A percentile compares a stretch with the other conserved stretches of the same genome.
These are phyloP conservation scores for Russula foetens DNA, from an alignment of 768 basidiomycete species.

Conservation along the genomic window DNA sequence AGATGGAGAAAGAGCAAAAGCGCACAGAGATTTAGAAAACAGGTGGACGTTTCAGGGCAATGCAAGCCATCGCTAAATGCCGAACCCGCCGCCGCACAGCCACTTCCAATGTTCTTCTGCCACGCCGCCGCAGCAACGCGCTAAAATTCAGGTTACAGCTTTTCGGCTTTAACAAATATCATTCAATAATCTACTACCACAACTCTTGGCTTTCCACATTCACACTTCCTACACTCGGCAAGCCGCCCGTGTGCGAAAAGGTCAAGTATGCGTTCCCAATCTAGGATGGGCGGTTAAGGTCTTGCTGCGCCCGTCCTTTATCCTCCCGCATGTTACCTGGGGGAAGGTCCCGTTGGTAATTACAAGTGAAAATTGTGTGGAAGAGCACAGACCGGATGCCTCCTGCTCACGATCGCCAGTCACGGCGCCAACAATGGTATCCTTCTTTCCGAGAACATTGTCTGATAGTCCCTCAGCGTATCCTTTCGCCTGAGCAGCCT, in stretches of 20 bases:
- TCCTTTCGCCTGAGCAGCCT: slow-evolving; percentile 40
- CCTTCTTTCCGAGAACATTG: slow-evolving; percentile 41
- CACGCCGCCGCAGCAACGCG: too few relatives aligned
- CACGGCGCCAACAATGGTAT: slow-evolving; percentile 45
- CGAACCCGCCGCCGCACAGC: too few relatives aligned
- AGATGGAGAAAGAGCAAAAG: not conserved
- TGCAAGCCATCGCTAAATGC: too few relatives aligned
- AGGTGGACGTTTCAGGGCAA: too few relatives aligned
- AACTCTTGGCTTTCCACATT: not conserved
- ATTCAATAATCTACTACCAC: too few relatives aligned
- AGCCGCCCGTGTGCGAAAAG: too few relatives aligned
- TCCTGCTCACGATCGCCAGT: slow-evolving; percentile 50
- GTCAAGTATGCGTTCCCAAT: not conserved
- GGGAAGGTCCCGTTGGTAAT: not conserved
- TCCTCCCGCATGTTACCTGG: slow-evolving; percentile 46
- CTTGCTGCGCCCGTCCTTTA: slow-evolving; percentile 48
- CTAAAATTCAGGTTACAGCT: too few relatives aligned
- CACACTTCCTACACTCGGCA: not conserved
- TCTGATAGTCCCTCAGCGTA: slow-evolving; percentile 43
- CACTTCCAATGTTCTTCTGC: too few relatives aligned
- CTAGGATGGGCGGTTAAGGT: slow-evolving; percentile 31
- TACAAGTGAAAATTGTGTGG: too few relatives aligned
- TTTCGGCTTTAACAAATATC: too few relatives aligned
- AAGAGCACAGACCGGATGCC: slow-evolving; percentile 31
- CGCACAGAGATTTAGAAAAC: too few relatives aligned